These are phyloP conservation scores for Penicillium sp. DNA, from an alignment of 2,329 filamentous ascomycete species.

Conservation along the genomic window DNA sequence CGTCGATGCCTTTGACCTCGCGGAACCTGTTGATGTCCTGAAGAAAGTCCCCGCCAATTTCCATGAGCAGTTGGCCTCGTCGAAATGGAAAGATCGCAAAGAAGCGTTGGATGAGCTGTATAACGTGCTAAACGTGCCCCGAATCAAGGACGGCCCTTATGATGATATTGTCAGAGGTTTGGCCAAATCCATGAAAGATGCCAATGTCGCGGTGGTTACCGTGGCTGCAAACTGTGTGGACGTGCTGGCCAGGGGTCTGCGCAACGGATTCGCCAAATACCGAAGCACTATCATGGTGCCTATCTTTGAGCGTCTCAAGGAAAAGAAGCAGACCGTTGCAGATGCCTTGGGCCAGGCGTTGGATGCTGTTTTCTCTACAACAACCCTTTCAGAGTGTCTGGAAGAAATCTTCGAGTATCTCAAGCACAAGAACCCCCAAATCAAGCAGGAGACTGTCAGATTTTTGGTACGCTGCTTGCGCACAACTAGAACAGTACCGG, in stretches of 20 bases:
- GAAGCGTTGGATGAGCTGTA: slow-evolving; percentile 83
- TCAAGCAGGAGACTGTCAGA: slow-evolving; percentile 91
- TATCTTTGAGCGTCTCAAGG: slow-evolving; percentile 93
- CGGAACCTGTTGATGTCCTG: slow-evolving; percentile 81
- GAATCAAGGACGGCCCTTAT: slow-evolving; percentile 88
- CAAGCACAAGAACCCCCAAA: slow-evolving; percentile 92
- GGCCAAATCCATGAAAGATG: slow-evolving; percentile 98
- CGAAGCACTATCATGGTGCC: slow-evolving; percentile 75
- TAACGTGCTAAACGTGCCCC: slow-evolving; percentile 72
- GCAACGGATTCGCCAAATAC: slow-evolving; percentile 74
- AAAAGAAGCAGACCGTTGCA: slow-evolving; percentile 87
- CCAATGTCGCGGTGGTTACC: slow-evolving; percentile 90
- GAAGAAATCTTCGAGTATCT: slow-evolving; percentile 84
- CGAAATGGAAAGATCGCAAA: slow-evolving; percentile 98
- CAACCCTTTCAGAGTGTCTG: slow-evolving; percentile 76
- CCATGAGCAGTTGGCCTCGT: slow-evolving; percentile 75
- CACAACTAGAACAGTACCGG: slow-evolving; percentile 76
- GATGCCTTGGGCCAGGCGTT: slow-evolving; percentile 84
- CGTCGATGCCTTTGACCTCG: slow-evolving; percentile 75
- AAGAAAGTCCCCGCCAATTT: slow-evolving; percentile 79
- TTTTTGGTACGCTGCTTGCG: slow-evolving; percentile 87
- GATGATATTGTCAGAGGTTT: slow-evolving; percentile 77
- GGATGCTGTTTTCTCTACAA: slow-evolving; percentile 65
- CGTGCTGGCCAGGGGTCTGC: slow-evolving; percentile 77
- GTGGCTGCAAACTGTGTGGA: slow-evolving; percentile 92